Base-by-base conservation (phyloP, 768 basidiomycete species). In the Podaxis sp. region DNA sequence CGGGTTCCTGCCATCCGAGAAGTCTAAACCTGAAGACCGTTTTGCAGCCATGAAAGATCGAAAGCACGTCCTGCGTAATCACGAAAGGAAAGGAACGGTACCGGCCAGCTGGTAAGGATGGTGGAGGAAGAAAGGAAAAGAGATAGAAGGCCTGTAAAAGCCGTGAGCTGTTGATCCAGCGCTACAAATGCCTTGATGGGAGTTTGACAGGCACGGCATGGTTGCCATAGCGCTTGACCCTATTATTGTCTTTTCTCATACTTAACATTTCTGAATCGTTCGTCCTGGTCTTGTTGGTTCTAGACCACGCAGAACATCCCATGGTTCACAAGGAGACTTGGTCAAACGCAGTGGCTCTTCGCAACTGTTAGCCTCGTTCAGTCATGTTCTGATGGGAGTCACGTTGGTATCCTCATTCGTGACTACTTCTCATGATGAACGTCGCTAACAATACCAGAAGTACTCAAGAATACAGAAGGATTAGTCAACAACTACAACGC, bases 11-110 rank as follows among this genome's bases (percentile, higher is more conserved):
- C 75, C 74, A 68, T 90, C 89, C 36, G 84, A 84, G 71, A 89
- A 90, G 75, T 91, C 90, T 70, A 88, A 82, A 64, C 81, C 84
- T 38, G 88, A 89, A 15, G 79, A 82, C 40, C 83, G 84, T 65
- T 81, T 83, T 48, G 71, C 65, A 58, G 71, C 53, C 75, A 76
- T 77, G 62, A 63, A 52, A 40, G 49, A 28, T 57, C 44, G 33
- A 65, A 60, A 68, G 58, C 71, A 80, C 77, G 77, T 63, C 76
- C 78, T 76, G 79, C 77, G 78, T 69, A 69, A 69, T 66, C 71
- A 72, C 66, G 63, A 75, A 77, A 73, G 61, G 66, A 71, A 74
- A 71, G 72, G 72, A 70, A 72, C 72, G 64, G 68, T 81, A 79
- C 80, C 80, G 76, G 82, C 81, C 80, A 78, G 80, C 75, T 73